These are phyloP conservation scores for Schwanniomyces sp. DNA, from an alignment of 805 yeast species.

Conservation along the genomic window DNA sequence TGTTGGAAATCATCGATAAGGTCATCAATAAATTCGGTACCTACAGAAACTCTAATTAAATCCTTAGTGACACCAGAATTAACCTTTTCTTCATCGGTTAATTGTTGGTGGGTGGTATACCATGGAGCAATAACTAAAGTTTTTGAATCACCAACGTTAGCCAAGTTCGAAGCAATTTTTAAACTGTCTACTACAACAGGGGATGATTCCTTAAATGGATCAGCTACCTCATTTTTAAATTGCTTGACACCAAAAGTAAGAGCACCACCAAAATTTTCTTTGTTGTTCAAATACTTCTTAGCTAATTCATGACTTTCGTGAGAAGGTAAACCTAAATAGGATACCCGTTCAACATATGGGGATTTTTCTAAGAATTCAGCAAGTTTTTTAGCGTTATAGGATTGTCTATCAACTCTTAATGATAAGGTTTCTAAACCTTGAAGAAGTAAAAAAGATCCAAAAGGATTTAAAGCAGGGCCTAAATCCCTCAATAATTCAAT, in stretches of 20 bases:
- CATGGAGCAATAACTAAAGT: slow-evolving; percentile 95
- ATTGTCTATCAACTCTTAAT: slow-evolving; percentile 91
- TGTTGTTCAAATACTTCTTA: slow-evolving; percentile 67
- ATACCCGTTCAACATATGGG: slow-evolving; percentile 82
- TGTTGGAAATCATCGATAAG: slow-evolving; percentile 86
- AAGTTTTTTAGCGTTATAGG: slow-evolving; percentile 73
- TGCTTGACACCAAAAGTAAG: slow-evolving; percentile 87
- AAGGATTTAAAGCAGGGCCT: slow-evolving; percentile 88
- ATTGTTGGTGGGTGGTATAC: slow-evolving; percentile 94
- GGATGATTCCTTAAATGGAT: slow-evolving; percentile 73
- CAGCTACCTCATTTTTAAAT: slow-evolving; percentile 44
- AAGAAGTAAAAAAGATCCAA: slow-evolving; percentile 78
- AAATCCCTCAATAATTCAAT: slow-evolving; percentile 86
- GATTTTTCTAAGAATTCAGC: slow-evolving; percentile 75
- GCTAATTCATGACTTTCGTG: slow-evolving; percentile 79
- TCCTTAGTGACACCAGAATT: slow-evolving; percentile 89
- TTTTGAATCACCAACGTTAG: slow-evolving; percentile 96
- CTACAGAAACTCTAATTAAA: slow-evolving; percentile 84
- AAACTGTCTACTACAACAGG: slow-evolving; percentile 82
- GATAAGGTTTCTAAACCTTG: slow-evolving; percentile 96
- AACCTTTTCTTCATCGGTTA: slow-evolving; percentile 73
- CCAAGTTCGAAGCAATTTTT: slow-evolving; percentile 86
- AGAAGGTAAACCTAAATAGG: slow-evolving; percentile 85
- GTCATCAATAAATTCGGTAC: slow-evolving; percentile 90
- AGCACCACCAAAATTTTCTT: slow-evolving; percentile 74